These are phyloP conservation scores for Cystobasidium slooffiae DNA, from an alignment of 1,284 basidiomycete species.

Conservation along the genomic window DNA sequence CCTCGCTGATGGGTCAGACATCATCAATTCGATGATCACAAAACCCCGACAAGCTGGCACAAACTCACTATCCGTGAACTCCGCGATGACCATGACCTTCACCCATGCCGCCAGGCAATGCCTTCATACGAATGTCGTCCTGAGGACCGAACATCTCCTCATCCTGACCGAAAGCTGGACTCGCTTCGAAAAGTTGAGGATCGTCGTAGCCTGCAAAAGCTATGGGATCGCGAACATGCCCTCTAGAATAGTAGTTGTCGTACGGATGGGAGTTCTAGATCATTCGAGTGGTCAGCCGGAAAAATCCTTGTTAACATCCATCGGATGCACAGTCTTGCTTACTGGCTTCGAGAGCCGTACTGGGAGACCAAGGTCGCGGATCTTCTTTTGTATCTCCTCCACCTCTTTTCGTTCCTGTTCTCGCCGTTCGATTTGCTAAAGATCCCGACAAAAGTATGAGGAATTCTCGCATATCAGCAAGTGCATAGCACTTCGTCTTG, in stretches of 20 bases:
- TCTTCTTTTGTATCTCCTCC: constrained; percentile 30
- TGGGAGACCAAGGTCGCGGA: constrained; percentile 13
- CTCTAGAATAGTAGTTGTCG: neutral
- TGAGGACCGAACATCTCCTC: constrained; percentile 8
- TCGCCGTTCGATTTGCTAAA: constrained; percentile 18
- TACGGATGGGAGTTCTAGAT: neutral
- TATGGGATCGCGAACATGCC: neutral
- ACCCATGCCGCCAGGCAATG: constrained; percentile 13
- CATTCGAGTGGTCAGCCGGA: neutral
- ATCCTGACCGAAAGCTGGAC: neutral
- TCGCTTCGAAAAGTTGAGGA: neutral
- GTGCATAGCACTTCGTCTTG: neutral
- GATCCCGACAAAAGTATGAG: neutral
- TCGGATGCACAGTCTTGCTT: neutral
- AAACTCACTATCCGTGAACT: neutral
- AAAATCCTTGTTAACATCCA: too few species aligned
- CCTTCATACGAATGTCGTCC: neutral
- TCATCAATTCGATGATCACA: neutral
- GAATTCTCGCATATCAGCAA: neutral
- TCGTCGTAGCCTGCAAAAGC: constrained; percentile 1
- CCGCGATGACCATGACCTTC: neutral
- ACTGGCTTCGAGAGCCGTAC: constrained; percentile 10
- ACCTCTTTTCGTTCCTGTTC: constrained; percentile 31
- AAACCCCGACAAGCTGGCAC: neutral
- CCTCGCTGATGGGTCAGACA: neutral